A percentile compares a stretch with the other conserved stretches of the same genome.
Evolutionary conservation across 306 rosid genomes (phyloP).

Genomic region (Inga leiocalycina): DNA sequence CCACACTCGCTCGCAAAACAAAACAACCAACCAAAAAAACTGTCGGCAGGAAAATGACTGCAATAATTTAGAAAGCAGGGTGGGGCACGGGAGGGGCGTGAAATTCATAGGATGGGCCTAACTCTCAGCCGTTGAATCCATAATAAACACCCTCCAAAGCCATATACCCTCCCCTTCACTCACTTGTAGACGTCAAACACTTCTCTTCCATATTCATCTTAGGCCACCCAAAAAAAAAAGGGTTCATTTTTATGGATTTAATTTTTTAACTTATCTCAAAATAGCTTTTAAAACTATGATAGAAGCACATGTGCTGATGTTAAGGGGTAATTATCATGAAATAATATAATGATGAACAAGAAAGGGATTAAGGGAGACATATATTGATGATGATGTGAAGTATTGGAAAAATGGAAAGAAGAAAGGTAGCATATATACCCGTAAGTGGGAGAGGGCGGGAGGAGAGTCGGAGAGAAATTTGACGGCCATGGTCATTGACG

Average conservation of each 20-base stretch:
- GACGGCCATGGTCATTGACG: conserved; percentile 77
- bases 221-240: not conserved
- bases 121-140: not conserved
- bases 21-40: not conserved
- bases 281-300: no score
- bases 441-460: conserved; percentile 51
- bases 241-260: not conserved
- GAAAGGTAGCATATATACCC: conserved; percentile 43
- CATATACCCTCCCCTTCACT: conserved; percentile 4
- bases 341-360: no score
- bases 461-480: conserved; percentile 66
- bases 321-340: no score
- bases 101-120: not conserved
- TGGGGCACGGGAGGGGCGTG: not conserved
- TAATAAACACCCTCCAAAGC: not conserved
- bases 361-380: no score
- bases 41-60: not conserved
- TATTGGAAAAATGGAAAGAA: not conserved
- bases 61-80: not conserved
- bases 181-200: conserved; percentile 19
- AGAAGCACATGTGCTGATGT: no score
- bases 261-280: no score
- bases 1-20: not conserved
- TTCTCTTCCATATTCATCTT: not conserved
- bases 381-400: no score